Conservation (phyloP, 1,284 basidiomycete genomes). For the Pseudozyma tsukubaensis region DNA sequence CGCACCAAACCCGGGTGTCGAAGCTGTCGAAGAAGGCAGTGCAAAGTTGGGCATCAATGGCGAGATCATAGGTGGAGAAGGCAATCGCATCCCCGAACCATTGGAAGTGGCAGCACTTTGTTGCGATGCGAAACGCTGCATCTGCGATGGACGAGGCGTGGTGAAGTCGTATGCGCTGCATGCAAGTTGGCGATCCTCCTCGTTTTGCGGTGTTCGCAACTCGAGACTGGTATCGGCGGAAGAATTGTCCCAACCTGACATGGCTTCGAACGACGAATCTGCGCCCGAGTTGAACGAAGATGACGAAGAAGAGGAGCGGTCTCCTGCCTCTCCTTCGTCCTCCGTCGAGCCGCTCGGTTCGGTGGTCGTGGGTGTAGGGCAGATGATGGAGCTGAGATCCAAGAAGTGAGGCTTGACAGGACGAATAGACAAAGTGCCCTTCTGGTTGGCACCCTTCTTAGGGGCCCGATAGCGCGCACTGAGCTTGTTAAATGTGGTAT, state of each 20-base stretch:
- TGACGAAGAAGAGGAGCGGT: slow-evolving; percentile 27
- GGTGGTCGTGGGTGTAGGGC: slow-evolving; percentile 21
- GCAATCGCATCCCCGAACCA: slow-evolving; percentile 20
- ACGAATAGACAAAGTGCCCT: slow-evolving; percentile 4
- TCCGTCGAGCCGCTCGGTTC: slow-evolving; percentile 13
- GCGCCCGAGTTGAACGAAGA: slow-evolving; percentile 34
- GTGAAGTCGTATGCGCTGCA: slow-evolving; percentile 32
- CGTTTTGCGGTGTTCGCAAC: slow-evolving; percentile 38
- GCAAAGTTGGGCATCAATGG: slow-evolving; percentile 43
- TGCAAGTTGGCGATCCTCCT: slow-evolving; percentile 30
- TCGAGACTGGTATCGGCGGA: slow-evolving; percentile 35
- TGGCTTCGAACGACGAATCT: slow-evolving; percentile 39
- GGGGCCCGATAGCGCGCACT: slow-evolving; percentile 27
- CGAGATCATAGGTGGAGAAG: slow-evolving; percentile 40
- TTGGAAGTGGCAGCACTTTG: slow-evolving; percentile 12
- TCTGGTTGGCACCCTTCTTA: slow-evolving; percentile 16
- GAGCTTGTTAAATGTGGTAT: slow-evolving; percentile 45
- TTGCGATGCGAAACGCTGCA: slow-evolving; percentile 44
- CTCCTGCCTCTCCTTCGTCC: slow-evolving; percentile 29
- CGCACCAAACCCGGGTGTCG: slow-evolving; percentile 25
- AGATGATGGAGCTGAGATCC: slow-evolving; percentile 50
- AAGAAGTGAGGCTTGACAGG: slow-evolving; percentile 46
- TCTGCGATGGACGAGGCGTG: slow-evolving; percentile 40
- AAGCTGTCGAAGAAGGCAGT: slow-evolving; percentile 25
- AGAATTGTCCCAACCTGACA: slow-evolving; percentile 40